Conservation (phyloP, 1,284 basidiomycete species). For the Fomes fomentarius region DNA sequence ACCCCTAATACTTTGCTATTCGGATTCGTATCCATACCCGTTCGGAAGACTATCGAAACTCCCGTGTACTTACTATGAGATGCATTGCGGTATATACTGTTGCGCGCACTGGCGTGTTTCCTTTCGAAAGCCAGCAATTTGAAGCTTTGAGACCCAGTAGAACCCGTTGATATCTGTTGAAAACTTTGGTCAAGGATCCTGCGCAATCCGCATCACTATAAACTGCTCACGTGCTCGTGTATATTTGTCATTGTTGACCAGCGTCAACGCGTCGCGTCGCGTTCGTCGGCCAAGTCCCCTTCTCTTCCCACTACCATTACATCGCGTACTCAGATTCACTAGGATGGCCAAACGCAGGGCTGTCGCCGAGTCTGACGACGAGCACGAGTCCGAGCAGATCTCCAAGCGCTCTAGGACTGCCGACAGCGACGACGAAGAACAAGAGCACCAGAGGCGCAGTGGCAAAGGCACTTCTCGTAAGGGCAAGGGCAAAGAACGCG, state of each 20-base stretch:
- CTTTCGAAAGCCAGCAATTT: no score
- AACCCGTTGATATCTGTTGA: no score
- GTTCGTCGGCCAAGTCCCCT: conserved; percentile 1
- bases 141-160: no score
- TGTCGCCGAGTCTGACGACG: conserved; percentile 37
- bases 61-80: conserved; percentile 17
- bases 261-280: conserved; percentile 31
- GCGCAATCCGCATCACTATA: no score
- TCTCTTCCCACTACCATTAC: conserved; percentile 1
- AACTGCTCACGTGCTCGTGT: conserved; percentile 18
- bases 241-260: conserved; percentile 16
- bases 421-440: conserved; percentile 40
- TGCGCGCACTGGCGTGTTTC: no score
- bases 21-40: conserved; percentile 20
- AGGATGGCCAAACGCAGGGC: conserved; percentile 45
- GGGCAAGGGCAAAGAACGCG: conserved; percentile 40
- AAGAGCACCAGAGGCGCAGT: conserved; percentile 27
- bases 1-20: conserved; percentile 16
- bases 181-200: no score
- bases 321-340: neutral
- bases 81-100: conserved; percentile 18
- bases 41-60: conserved; percentile 15
- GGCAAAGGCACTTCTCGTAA: conserved; percentile 21
- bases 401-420: conserved; percentile 49
- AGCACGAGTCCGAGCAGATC: conserved; percentile 30